phyloP scores from a whole-genome alignment of 2,329 filamentous ascomycete genomes.

The Talaromyces sp. region DNA sequence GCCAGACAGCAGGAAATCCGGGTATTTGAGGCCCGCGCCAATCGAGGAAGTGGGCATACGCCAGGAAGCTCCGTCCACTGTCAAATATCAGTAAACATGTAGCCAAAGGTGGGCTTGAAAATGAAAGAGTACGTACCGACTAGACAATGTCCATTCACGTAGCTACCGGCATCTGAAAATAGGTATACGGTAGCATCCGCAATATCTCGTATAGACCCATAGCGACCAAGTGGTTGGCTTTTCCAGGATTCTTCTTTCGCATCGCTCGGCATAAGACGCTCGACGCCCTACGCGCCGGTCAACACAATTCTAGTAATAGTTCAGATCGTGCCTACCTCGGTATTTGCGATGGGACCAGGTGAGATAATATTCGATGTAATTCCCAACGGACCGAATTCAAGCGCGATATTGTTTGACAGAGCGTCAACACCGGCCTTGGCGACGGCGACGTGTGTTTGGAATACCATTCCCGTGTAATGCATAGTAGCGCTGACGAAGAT shows the following conservation, averaged over 20 bases:
- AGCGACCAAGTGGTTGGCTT: conserved; percentile 69
- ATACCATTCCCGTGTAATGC: conserved; percentile 80
- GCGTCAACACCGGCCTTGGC: conserved; percentile 91
- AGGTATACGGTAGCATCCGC: conserved; percentile 88
- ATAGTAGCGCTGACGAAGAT: conserved; percentile 88
- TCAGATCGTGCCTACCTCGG: conserved; percentile 54
- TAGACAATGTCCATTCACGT: conserved; percentile 77
- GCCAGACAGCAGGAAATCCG: conserved; percentile 59
- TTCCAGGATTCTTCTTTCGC: conserved; percentile 49
- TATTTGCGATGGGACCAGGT: conserved; percentile 80
- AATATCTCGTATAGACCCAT: conserved; percentile 81
- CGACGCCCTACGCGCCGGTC: conserved; percentile 55
- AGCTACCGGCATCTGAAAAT: conserved; percentile 81
- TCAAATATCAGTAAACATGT: not conserved
- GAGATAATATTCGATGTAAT: conserved; percentile 85
- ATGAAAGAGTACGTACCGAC: conserved; percentile 51
- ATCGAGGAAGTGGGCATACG: conserved; percentile 35
- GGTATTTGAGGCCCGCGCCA: conserved; percentile 51
- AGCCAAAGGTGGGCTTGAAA: not conserved
- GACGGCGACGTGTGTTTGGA: conserved; percentile 86
- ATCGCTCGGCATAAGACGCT: conserved; percentile 58
- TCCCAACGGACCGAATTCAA: conserved; percentile 87
- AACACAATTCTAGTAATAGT: not conserved
- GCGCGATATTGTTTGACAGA: conserved; percentile 71
- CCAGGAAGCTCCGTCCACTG: conserved; percentile 46